Percentiles rank a stretch among this genome's conserved stretches.
These are phyloP conservation scores for Cadophora gregata DNA, from an alignment of 2,329 filamentous ascomycete species.

Conservation along the genomic window DNA sequence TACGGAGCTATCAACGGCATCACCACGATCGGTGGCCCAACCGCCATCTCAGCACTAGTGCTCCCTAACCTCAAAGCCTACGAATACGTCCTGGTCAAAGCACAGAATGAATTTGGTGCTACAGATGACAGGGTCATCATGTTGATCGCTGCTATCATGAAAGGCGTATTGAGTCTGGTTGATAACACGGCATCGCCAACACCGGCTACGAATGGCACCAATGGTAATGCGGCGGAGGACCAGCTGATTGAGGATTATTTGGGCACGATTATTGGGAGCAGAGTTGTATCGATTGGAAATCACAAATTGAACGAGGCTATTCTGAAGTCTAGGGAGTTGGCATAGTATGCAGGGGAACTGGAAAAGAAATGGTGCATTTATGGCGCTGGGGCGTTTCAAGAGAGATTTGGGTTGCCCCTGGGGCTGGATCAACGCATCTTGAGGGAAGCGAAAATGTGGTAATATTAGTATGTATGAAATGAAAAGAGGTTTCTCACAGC, in stretches of 20 bases:
- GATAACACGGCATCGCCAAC: slow-evolving; percentile 41
- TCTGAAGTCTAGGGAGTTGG: slow-evolving; percentile 36
- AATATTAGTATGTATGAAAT: neutral
- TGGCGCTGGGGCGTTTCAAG: slow-evolving; percentile 11
- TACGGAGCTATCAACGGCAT: slow-evolving; percentile 89
- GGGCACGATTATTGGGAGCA: slow-evolving; percentile 40
- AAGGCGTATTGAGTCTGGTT: slow-evolving; percentile 59
- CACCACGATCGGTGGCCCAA: slow-evolving; percentile 73
- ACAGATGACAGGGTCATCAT: slow-evolving; percentile 64
- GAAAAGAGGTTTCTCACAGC: neutral
- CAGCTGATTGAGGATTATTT: slow-evolving; percentile 41
- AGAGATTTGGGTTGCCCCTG: neutral
- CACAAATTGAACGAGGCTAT: slow-evolving; percentile 41
- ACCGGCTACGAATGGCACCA: slow-evolving; percentile 35
- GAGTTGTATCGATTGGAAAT: slow-evolving; percentile 37
- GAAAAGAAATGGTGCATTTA: neutral
- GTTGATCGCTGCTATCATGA: slow-evolving; percentile 62
- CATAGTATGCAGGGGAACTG: neutral
- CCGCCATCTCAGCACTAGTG: slow-evolving; percentile 67
- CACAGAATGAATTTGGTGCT: slow-evolving; percentile 55
- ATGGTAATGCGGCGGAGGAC: slow-evolving; percentile 33
- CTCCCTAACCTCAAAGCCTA: slow-evolving; percentile 71
- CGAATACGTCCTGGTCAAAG: slow-evolving; percentile 64
- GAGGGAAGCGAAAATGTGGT: neutral
- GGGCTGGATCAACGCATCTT: neutral